A percentile compares a stretch with the other conserved stretches of the same genome.
Conservation (phyloP, 2,329 filamentous ascomycete species). For the Colletotrichum scovillei region DNA sequence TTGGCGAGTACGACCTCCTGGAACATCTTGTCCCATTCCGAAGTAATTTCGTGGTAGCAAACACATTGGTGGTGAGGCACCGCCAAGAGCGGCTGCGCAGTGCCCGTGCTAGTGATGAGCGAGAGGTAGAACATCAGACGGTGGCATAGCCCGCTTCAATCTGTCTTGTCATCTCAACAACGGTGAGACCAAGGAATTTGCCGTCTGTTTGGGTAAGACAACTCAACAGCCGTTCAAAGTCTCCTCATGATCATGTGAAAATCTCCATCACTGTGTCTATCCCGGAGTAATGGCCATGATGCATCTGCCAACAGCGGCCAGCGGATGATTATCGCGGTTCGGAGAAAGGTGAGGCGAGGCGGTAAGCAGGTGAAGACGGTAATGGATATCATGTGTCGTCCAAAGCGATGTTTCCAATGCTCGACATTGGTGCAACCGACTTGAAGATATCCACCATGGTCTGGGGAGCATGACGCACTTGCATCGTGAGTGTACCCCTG, state of each 20-base stretch:
- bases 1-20: constrained; percentile 12
- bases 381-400: neutral
- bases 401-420: constrained; percentile 2
- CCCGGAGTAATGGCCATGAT: neutral
- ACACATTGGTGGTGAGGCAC: constrained; percentile 6
- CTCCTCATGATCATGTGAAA: constrained; percentile 1
- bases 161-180: constrained; percentile 19
- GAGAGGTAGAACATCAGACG: constrained; percentile 19
- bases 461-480: constrained; percentile 33
- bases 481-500: constrained; percentile 21
- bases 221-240: neutral
- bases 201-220: constrained; percentile 1
- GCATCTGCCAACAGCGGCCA: neutral
- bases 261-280: neutral
- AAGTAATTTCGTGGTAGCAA: neutral
- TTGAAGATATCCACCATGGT: constrained; percentile 11
- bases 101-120: neutral
- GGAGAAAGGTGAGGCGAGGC: constrained; percentile 4
- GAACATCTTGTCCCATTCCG: neutral
- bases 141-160: constrained; percentile 6
- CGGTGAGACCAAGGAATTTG: constrained; percentile 4
- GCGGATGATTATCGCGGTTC: neutral
- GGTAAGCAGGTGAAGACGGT: constrained; percentile 20
- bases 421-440: constrained; percentile 14
- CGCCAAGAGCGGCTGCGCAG: constrained; percentile 15